Conservation (phyloP, 2,329 filamentous ascomycete species). For the Ceratocystis albifundus region DNA sequence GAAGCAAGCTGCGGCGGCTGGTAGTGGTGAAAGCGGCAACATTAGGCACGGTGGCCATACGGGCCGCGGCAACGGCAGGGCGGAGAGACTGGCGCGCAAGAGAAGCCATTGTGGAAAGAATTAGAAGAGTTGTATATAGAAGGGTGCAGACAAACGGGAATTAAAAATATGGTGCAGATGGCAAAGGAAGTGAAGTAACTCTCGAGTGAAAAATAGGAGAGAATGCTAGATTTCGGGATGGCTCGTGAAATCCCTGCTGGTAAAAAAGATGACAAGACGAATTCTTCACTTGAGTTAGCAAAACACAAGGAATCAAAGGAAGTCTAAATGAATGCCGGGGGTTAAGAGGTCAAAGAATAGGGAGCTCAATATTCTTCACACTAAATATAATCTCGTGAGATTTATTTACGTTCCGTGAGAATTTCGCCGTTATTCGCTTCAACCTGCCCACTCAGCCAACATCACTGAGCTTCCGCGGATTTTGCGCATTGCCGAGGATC, state of each 20-base stretch:
- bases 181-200: background rate
- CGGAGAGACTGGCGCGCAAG: conserved; percentile 45
- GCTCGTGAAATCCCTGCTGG: conserved; percentile 9
- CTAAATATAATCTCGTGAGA: background rate
- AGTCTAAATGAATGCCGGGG: no score
- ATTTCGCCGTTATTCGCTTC: background rate
- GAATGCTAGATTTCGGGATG: conserved; percentile 3
- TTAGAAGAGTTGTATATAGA: background rate
- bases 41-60: conserved; percentile 31
- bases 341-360: background rate
- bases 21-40: conserved; percentile 81
- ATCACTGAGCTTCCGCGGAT: conserved; percentile 14
- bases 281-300: background rate
- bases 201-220: conserved; percentile 5
- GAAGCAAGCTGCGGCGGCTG: conserved; percentile 61
- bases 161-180: conserved; percentile 2
- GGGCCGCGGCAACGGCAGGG: conserved; percentile 30
- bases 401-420: background rate
- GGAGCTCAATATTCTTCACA: background rate
- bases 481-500: conserved; percentile 40
- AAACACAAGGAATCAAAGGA: background rate
- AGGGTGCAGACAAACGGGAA: background rate
- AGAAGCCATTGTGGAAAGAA: conserved; percentile 41
- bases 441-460: background rate
- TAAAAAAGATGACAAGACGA: conserved; percentile 5